These are phyloP conservation scores for Metarhizium humberi DNA, from an alignment of 2,329 filamentous ascomycete genomes.

Conservation along the genomic window DNA sequence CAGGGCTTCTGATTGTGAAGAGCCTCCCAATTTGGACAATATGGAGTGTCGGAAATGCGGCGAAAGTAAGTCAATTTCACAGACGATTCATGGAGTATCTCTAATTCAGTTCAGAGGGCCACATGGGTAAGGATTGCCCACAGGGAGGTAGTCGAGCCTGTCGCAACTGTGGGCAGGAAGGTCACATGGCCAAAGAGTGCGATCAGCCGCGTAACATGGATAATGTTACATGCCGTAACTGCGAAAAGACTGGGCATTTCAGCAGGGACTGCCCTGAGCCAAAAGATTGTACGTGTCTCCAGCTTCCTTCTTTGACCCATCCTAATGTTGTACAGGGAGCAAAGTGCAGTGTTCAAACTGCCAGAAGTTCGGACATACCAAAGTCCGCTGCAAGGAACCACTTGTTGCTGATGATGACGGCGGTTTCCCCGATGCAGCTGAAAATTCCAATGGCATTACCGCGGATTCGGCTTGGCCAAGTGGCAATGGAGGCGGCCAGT, in stretches of 20 bases:
- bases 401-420: slow-evolving; percentile 9
- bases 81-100: neutral
- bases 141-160: slow-evolving; percentile 45
- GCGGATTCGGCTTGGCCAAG: slow-evolving; percentile 1
- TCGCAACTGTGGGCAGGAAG: slow-evolving; percentile 55
- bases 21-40: slow-evolving; percentile 51
- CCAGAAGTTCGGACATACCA: slow-evolving; percentile 29
- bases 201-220: slow-evolving; percentile 33
- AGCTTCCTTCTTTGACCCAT: neutral
- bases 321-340: slow-evolving; percentile 18
- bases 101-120: slow-evolving; percentile 35
- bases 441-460: slow-evolving; percentile 6
- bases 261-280: slow-evolving; percentile 55
- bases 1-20: slow-evolving; percentile 39
- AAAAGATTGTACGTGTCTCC: slow-evolving; percentile 23
- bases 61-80: slow-evolving; percentile 37
- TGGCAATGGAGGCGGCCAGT: slow-evolving; percentile 2
- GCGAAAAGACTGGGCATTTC: slow-evolving; percentile 50
- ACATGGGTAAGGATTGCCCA: slow-evolving; percentile 56
- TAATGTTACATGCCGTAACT: slow-evolving; percentile 50
- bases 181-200: slow-evolving; percentile 46
- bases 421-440: slow-evolving; percentile 5
- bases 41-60: slow-evolving; percentile 59
- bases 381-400: slow-evolving; percentile 26
- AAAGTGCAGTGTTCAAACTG: slow-evolving; percentile 30